Evolutionary conservation across 2,329 filamentous ascomycete species (phyloP), one percentile per base, ranked within the genome.

Genomic region (Cryoendolithus antarcticus): DNA sequence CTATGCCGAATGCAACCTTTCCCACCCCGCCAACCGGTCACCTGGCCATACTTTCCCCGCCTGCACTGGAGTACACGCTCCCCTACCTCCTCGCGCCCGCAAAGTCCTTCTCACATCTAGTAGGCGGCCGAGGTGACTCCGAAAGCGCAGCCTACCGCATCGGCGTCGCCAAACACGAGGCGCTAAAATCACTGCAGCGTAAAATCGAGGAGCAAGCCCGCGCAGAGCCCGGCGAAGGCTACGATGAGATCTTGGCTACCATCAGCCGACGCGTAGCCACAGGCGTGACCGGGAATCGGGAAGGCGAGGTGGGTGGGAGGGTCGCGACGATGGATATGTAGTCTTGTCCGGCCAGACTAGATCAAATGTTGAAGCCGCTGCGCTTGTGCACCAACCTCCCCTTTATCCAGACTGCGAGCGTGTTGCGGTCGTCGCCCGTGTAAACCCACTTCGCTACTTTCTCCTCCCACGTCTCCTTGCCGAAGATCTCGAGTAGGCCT

Each of bases 361-460:
- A 27, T 27, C 24, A 27, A 8, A 27, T 8, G 6, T 27, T 8
- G 24, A 49, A 48, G 1, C 43, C 46, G 9, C 44, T 45, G 31
- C 50, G 51, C 57, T 70, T 60, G 64, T 94, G 86, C 35, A 95
- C 91, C 59, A 93, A 61, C 46, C 77, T 65, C 2, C 91, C 91
- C 56, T 72, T 77, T 2, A 96, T 86, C 89, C 89, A 98, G 4
- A 98, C 91, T 49, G 72, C 77, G 51, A 71, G 72, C 2, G 86
- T 89, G 60, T 96, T 96, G 49, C 89, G 70, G 62, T 96, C 91
- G 65, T 96, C 88, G 0, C 91, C 91, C 48, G 76, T 82, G 63
- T 83, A 98, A 44, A 96, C 68, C 91, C 91, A 98, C 68, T 98
- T 98, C 38, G 85, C 83, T 8, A 96, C 64, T 54, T 69, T 75